These are phyloP conservation scores for Cyclotella cryptica DNA, from an alignment of 108 stramenopile genomes.

Conservation along the genomic window DNA sequence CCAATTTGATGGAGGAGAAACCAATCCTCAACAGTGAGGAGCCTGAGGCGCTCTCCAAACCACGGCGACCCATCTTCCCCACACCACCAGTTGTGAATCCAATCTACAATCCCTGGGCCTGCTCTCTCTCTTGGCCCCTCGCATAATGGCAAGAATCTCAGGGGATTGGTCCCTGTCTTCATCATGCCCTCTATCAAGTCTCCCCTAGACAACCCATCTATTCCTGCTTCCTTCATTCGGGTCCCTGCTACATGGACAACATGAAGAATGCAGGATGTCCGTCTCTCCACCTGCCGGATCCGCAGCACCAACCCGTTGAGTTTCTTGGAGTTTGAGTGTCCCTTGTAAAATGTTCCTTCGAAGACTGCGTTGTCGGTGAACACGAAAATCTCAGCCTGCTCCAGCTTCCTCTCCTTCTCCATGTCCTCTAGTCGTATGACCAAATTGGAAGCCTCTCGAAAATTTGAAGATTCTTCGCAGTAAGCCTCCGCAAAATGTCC, in stretches of 20 bases:
- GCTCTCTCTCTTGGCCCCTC: neutral
- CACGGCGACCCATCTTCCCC: neutral
- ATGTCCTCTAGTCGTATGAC: too few relatives aligned
- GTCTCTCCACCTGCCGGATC: conserved; percentile 3
- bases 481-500: too few relatives aligned
- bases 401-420: too few relatives aligned
- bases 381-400: too few relatives aligned
- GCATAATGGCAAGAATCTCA: conserved; percentile 12
- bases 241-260: conserved; percentile 28
- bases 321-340: conserved; percentile 24
- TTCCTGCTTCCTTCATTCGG: conserved; percentile 26
- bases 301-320: conserved; percentile 31
- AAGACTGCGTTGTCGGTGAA: too few relatives aligned
- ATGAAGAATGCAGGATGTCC: conserved; percentile 3
- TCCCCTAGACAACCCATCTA: conserved; percentile 38
- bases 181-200: conserved; percentile 32
- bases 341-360: conserved; percentile 10
- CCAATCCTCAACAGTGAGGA: neutral
- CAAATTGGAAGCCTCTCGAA: too few relatives aligned
- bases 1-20: neutral
- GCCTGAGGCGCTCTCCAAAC: neutral
- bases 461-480: too few relatives aligned
- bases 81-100: neutral
- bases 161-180: conserved; percentile 25
- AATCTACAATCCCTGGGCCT: neutral